Conservation (phyloP, 2,329 filamentous ascomycete genomes). For the Beauveria asiatica region DNA sequence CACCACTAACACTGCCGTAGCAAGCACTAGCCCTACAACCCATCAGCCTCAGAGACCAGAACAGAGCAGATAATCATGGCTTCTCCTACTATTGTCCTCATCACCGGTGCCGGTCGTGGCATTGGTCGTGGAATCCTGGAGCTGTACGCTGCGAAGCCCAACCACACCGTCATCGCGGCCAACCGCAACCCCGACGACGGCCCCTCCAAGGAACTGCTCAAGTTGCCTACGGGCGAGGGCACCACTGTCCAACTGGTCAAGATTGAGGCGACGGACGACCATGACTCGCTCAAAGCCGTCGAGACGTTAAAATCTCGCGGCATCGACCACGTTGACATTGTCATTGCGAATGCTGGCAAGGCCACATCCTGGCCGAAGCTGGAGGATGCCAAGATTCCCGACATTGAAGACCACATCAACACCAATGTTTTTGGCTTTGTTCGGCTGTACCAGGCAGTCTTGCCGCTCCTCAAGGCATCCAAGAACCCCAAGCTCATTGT, state of each 20-base stretch:
- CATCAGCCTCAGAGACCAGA: background rate
- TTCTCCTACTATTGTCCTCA: constrained; percentile 16
- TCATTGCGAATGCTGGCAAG: constrained; percentile 45
- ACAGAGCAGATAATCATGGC: background rate
- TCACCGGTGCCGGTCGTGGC: constrained; percentile 32
- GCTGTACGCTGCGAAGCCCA: constrained; percentile 38
- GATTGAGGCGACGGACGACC: constrained; percentile 28
- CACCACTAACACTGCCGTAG: background rate
- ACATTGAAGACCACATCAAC: constrained; percentile 29
- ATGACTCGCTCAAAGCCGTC: constrained; percentile 26
- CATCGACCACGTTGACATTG: constrained; percentile 37
- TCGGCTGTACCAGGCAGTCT: constrained; percentile 34
- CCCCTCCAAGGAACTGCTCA: constrained; percentile 21
- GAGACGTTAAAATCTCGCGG: constrained; percentile 22
- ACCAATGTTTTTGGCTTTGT: constrained; percentile 36
- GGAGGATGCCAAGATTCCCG: constrained; percentile 21
- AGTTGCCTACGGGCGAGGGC: constrained; percentile 27
- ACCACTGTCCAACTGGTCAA: constrained; percentile 33
- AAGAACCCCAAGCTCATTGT: constrained; percentile 28
- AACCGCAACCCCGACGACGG: constrained; percentile 25
- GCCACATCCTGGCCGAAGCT: constrained; percentile 23
- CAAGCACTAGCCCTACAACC: background rate
- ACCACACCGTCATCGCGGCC: constrained; percentile 41
- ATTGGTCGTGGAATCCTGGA: constrained; percentile 27
- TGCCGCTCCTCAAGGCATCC: constrained; percentile 27